Conservation (phyloP, 139 green algal species). For the Zygnema cylindricum region DNA sequence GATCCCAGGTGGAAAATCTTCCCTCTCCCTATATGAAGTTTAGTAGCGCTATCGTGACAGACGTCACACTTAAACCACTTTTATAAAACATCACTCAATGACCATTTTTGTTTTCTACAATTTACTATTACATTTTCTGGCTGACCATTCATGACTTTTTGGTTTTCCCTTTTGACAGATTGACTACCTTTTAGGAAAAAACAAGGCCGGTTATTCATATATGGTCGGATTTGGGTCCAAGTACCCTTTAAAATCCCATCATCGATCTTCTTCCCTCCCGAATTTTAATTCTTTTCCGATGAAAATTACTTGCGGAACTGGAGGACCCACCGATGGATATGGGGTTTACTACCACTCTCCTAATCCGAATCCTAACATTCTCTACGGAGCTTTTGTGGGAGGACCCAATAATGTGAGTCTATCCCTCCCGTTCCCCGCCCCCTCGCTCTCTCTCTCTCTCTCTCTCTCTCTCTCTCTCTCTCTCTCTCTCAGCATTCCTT, state of each 20-base stretch:
- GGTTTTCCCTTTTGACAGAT: constrained; percentile 2
- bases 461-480: neutral
- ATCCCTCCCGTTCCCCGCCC: too few species aligned
- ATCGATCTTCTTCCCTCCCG: constrained; percentile 45
- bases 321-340: constrained; percentile 1
- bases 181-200: constrained; percentile 51
- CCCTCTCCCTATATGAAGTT: neutral
- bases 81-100: neutral
- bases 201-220: constrained; percentile 39
- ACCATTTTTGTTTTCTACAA: neutral
- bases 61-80: neutral
- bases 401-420: constrained; percentile 42
- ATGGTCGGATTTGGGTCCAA: constrained; percentile 55
- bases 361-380: constrained; percentile 54
- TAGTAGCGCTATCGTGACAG: neutral
- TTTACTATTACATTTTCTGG: too few species aligned
- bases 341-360: constrained; percentile 22
- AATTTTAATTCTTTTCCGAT: constrained; percentile 21
- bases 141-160: neutral
- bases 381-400: constrained; percentile 49
- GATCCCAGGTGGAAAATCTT: neutral
- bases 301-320: constrained; percentile 10
- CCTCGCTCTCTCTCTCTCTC: too few species aligned
- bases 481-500: too few species aligned
- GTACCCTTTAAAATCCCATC: constrained; percentile 45